Conservation (phyloP, 75 land plant species). For the Cunninghamia lanceolata region DNA sequence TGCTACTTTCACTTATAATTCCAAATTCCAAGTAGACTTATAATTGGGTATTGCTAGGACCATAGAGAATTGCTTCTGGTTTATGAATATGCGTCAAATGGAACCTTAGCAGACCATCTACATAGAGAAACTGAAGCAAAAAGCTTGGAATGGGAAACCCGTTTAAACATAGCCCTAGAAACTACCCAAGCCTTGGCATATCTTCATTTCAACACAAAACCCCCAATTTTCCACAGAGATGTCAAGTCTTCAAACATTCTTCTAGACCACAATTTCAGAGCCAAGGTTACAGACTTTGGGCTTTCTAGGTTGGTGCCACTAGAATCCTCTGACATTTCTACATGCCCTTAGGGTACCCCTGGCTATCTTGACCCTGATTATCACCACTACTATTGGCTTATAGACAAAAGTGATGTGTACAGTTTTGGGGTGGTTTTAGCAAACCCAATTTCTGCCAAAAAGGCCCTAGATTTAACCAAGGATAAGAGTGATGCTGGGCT, state of each 20-base stretch:
- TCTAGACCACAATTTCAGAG: slow-evolving; percentile 19
- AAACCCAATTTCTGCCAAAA: slow-evolving; percentile 54
- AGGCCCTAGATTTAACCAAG: slow-evolving; percentile 75
- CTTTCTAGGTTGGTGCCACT: no score
- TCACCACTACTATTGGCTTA: slow-evolving; percentile 60
- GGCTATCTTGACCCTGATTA: slow-evolving; percentile 96
- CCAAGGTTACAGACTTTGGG: no score
- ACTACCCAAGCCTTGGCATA: slow-evolving; percentile 37
- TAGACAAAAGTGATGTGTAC: slow-evolving; percentile 80
- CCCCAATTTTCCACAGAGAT: slow-evolving; percentile 25
- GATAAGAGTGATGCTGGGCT: no score
- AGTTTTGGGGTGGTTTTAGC: slow-evolving; percentile 70
- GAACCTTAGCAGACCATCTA: no score
- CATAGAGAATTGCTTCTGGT: slow-evolving; percentile 58
- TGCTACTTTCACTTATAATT: no score
- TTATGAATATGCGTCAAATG: no score
- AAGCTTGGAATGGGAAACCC: no score
- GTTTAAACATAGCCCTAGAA: slow-evolving; percentile 30
- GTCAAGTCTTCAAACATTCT: slow-evolving; percentile 25
- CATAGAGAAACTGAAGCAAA: no score
- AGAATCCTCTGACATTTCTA: no score
- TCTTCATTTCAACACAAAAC: slow-evolving; percentile 21
- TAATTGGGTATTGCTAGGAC: slow-evolving; percentile 71
- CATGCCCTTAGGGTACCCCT: no score
- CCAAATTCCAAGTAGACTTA: slow-evolving; percentile 60